Evolutionary conservation across 805 yeast species (phyloP).

Genomic region (Ogataea henricii): DNA sequence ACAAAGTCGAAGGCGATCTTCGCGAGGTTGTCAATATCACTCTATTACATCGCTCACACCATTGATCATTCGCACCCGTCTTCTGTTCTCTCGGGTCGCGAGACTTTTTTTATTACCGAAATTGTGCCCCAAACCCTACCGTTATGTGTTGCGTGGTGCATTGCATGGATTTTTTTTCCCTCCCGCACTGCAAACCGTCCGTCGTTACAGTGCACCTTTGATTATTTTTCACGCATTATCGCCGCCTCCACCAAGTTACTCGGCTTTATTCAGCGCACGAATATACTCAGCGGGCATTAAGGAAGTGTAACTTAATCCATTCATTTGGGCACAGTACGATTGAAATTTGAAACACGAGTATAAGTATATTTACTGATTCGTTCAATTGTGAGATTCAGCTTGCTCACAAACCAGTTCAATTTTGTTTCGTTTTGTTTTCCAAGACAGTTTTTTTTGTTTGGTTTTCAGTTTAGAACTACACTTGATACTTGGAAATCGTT

Average conservation of each 20-base stretch:
- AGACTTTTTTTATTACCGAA: too few relatives aligned
- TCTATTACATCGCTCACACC: too few relatives aligned
- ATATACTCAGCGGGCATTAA: background rate
- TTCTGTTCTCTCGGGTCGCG: too few relatives aligned
- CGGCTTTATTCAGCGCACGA: slow-evolving; percentile 1
- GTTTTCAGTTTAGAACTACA: background rate
- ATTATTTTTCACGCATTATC: slow-evolving; percentile 2
- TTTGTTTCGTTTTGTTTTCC: slow-evolving; percentile 5
- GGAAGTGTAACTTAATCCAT: background rate
- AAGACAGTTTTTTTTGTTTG: background rate
- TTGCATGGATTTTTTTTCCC: background rate
- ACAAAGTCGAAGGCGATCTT: too few relatives aligned
- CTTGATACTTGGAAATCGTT: slow-evolving; percentile 2
- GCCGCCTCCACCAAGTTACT: background rate
- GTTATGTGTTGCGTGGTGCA: background rate
- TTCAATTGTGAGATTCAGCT: background rate
- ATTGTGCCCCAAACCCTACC: background rate
- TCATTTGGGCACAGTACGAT: background rate
- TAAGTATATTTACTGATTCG: slow-evolving; percentile 6
- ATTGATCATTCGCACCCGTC: too few relatives aligned
- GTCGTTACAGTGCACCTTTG: background rate
- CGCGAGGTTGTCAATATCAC: too few relatives aligned
- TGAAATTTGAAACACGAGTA: slow-evolving; percentile 4
- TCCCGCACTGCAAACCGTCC: slow-evolving; percentile 7
- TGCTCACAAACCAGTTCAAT: background rate